Percentiles rank a stretch among this genome's conserved stretches.
These are phyloP conservation scores for Marchantia paleacea DNA, from an alignment of 225 moss, liverwort and hornwort species.

Conservation along the genomic window DNA sequence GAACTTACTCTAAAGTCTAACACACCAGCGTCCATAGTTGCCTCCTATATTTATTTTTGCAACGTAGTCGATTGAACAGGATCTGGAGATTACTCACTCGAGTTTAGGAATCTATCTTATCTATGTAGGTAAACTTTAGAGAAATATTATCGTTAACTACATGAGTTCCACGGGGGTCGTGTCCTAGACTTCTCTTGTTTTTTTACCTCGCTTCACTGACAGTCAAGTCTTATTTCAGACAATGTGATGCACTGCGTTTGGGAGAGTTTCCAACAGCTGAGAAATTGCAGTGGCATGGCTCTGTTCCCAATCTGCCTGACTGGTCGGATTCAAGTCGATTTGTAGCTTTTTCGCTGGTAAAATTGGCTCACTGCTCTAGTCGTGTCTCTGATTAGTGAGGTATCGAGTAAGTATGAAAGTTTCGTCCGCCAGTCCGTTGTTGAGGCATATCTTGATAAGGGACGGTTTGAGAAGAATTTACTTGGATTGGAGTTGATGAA, in stretches of 20 bases:
- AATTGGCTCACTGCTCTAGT: neutral
- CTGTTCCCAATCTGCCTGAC: conserved; percentile 62
- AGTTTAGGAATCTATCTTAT: no score
- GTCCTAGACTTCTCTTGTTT: neutral
- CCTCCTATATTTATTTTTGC: no score
- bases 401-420: neutral
- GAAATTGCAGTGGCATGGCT: conserved; percentile 78
- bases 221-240: conserved; percentile 31
- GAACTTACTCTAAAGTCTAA: no score
- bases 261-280: conserved; percentile 80
- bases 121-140: no score
- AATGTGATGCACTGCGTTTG: conserved; percentile 54
- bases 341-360: conserved; percentile 82
- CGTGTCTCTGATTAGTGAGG: neutral
- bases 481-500: neutral
- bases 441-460: no score
- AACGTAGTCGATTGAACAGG: no score
- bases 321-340: conserved; percentile 89
- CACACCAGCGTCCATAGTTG: no score
- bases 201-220: neutral
- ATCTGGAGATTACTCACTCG: no score
- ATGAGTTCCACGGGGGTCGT: no score
- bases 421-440: neutral
- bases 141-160: no score
- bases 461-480: neutral